Percentiles rank a stretch among this genome's conserved stretches.
Conservation (phyloP, 2,329 filamentous ascomycete genomes). For the Bertia moriformis region DNA sequence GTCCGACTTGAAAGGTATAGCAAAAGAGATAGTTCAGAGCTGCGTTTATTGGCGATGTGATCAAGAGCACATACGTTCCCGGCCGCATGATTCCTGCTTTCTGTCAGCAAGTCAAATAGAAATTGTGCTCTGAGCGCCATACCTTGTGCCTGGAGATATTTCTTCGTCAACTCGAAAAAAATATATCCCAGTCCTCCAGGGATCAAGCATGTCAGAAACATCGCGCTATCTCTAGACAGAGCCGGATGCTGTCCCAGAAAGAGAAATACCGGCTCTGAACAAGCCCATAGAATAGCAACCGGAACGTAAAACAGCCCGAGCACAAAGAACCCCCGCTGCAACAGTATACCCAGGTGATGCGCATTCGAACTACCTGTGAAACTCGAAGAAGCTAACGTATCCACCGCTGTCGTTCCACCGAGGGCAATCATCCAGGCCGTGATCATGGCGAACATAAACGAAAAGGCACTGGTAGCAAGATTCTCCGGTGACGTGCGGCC, state of each 20-base stretch:
- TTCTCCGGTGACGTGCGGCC: constrained; percentile 68
- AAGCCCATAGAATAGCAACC: constrained; percentile 60
- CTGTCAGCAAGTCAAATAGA: constrained; percentile 5
- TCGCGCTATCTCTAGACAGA: constrained; percentile 59
- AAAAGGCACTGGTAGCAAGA: constrained; percentile 69
- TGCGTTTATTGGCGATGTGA: constrained; percentile 71
- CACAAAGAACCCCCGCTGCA: constrained; percentile 65
- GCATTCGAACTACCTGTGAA: constrained; percentile 72
- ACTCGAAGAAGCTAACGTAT: constrained; percentile 69
- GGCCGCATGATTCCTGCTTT: constrained; percentile 52
- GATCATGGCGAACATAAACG: constrained; percentile 87
- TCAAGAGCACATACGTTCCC: constrained; percentile 67
- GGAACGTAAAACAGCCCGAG: constrained; percentile 59
- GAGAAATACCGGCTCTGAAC: constrained; percentile 60
- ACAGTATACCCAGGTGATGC: constrained; percentile 61
- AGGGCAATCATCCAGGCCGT: constrained; percentile 77
- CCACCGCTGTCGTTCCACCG: constrained; percentile 72
- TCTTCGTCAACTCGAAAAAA: constrained; percentile 76
- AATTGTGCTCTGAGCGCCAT: constrained; percentile 42
- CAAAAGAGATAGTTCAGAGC: constrained; percentile 70
- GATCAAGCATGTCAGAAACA: constrained; percentile 59
- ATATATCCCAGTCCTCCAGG: constrained; percentile 76
- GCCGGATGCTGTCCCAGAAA: constrained; percentile 64
- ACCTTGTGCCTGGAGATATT: constrained; percentile 78
- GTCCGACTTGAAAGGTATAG: constrained; percentile 53